phyloP scores from a whole-genome alignment of 176 grass and related monocot species.

The Rhynchospora tenuis region DNA sequence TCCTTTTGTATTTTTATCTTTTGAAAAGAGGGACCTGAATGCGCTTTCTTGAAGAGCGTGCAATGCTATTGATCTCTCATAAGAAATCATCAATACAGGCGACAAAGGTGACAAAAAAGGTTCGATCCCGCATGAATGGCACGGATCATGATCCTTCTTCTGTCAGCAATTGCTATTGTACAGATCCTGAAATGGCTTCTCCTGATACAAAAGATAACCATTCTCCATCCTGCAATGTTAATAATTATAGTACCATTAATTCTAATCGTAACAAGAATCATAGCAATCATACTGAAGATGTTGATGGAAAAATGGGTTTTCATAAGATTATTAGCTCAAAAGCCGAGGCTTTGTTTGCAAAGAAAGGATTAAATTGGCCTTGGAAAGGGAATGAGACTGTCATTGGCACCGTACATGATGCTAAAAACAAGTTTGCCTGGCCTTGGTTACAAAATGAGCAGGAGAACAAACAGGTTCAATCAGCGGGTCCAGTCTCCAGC shows the following conservation, averaged over 20 bases:
- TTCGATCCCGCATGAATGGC: constrained; percentile 65
- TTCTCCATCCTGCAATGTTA: constrained; percentile 49
- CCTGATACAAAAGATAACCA: constrained; percentile 53
- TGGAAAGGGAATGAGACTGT: constrained; percentile 76
- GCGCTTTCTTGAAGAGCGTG: not conserved
- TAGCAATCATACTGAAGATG: constrained; percentile 37
- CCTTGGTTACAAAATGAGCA: constrained; percentile 71
- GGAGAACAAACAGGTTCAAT: constrained; percentile 44
- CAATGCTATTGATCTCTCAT: constrained; percentile 28
- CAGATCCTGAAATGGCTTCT: constrained; percentile 29
- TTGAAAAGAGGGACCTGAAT: not conserved
- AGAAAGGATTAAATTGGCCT: constrained; percentile 81
- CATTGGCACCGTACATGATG: constrained; percentile 16
- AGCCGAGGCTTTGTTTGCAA: constrained; percentile 79
- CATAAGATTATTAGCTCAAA: constrained; percentile 88
- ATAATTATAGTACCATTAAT: constrained; percentile 49
- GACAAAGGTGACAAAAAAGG: constrained; percentile 94
- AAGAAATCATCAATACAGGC: constrained; percentile 60
- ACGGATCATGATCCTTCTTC: constrained; percentile 47
- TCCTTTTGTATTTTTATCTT: constrained; percentile 41
- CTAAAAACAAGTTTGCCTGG: constrained; percentile 45
- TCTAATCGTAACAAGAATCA: constrained; percentile 28
- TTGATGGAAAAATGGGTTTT: constrained; percentile 59
- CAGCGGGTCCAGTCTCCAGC: constrained; percentile 46
- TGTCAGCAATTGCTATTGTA: constrained; percentile 40